phyloP scores from a whole-genome alignment of 2,329 filamentous ascomycete genomes.

The Clonostachys byssicola region DNA sequence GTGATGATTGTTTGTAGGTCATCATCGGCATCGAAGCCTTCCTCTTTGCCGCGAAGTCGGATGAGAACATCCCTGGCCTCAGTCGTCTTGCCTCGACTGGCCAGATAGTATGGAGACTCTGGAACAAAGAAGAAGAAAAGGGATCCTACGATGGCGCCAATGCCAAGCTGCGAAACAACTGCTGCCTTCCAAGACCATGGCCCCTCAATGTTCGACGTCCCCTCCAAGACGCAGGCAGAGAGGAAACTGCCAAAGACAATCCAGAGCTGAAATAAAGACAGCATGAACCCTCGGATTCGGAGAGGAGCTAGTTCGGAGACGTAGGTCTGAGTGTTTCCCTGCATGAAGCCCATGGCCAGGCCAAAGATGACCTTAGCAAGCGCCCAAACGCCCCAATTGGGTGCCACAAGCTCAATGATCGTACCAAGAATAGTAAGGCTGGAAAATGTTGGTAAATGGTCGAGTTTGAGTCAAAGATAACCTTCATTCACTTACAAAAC shows the following conservation, averaged over 20 bases:
- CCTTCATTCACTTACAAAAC: neutral
- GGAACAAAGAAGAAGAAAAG: neutral
- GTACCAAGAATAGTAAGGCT: conserved; percentile 1
- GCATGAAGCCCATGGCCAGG: conserved; percentile 1
- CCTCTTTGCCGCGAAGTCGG: neutral
- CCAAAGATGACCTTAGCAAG: conserved; percentile 1
- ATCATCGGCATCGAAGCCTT: neutral
- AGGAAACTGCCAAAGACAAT: conserved; percentile 1
- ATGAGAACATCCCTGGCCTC: neutral
- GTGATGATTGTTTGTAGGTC: neutral
- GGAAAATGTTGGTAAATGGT: neutral
- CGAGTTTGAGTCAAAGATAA: neutral
- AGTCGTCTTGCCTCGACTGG: neutral
- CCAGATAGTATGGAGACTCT: conserved; percentile 1
- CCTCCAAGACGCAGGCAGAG: neutral
- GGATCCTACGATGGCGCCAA: neutral
- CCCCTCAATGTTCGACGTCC: neutral
- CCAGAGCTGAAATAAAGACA: conserved; percentile 2
- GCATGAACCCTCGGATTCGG: conserved; percentile 1
- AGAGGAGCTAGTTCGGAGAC: conserved; percentile 1
- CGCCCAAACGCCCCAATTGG: neutral
- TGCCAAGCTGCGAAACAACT: neutral
- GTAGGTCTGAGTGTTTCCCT: conserved; percentile 1
- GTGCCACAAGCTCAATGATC: neutral
- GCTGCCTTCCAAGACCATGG: conserved; percentile 1